Evolutionary conservation across 1,139 yeast genomes (phyloP).

Genomic region (Candida dubliniensis): DNA sequence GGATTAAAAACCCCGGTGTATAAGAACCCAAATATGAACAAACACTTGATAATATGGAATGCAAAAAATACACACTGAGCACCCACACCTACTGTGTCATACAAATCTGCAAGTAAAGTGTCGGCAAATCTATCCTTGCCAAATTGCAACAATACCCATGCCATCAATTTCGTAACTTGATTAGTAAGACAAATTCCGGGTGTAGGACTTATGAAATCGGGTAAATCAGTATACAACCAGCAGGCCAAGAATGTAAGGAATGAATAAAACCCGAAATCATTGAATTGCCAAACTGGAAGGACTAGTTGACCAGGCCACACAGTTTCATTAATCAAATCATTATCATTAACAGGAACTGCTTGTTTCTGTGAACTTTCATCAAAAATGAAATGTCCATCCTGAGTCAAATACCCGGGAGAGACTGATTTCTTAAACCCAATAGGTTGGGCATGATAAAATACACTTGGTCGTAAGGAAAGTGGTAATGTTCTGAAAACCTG

Average conservation of each 20-base stretch:
- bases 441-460: constrained; percentile 69
- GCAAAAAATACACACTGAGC: constrained; percentile 71
- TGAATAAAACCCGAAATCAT: constrained; percentile 47
- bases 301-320: constrained; percentile 91
- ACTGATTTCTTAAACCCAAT: constrained; percentile 64
- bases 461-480: constrained; percentile 74
- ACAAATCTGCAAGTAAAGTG: constrained; percentile 50
- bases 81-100: constrained; percentile 34
- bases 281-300: constrained; percentile 74
- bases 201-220: constrained; percentile 84
- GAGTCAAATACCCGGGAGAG: constrained; percentile 82
- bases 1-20: constrained; percentile 82
- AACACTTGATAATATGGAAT: constrained; percentile 65
- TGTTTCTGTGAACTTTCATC: constrained; percentile 54
- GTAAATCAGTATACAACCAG: constrained; percentile 93
- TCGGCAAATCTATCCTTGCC: constrained; percentile 41
- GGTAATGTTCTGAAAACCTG: constrained; percentile 68
- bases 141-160: constrained; percentile 32
- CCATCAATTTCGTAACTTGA: constrained; percentile 45
- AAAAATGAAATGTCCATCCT: constrained; percentile 78
- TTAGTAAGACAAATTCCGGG: constrained; percentile 88
- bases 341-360: constrained; percentile 38
- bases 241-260: constrained; percentile 47
- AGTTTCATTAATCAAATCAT: constrained; percentile 53
- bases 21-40: constrained; percentile 56